Evolutionary conservation across 768 basidiomycete species (phyloP).

Genomic region (Kwoniella sp.): DNA sequence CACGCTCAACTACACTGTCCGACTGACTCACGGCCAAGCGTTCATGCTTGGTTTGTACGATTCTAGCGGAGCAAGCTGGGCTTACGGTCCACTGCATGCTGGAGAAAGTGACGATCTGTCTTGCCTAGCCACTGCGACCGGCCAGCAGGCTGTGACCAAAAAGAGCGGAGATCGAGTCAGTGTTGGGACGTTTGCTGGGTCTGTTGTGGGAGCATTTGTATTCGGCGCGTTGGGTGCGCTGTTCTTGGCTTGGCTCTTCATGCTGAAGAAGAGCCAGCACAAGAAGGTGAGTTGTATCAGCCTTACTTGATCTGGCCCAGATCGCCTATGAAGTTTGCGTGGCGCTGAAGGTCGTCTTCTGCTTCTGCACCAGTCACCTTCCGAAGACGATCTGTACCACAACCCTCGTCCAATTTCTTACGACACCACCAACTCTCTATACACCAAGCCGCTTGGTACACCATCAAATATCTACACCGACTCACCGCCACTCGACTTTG

Average conservation of each 20-base stretch:
- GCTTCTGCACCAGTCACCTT: slow-evolving; percentile 12
- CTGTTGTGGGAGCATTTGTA: slow-evolving; percentile 30
- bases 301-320: neutral
- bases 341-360: neutral
- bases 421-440: slow-evolving; percentile 12
- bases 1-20: slow-evolving; percentile 44
- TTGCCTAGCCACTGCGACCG: slow-evolving; percentile 36
- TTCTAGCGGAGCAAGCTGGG: slow-evolving; percentile 36
- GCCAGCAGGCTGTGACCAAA: slow-evolving; percentile 16
- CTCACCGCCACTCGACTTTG: slow-evolving; percentile 20
- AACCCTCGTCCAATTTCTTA: slow-evolving; percentile 26
- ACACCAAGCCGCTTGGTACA: slow-evolving; percentile 12
- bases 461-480: slow-evolving; percentile 9
- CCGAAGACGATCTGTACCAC: slow-evolving; percentile 18
- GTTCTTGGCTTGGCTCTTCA: slow-evolving; percentile 21
- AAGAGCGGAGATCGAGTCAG: neutral
- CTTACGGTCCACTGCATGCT: slow-evolving; percentile 42
- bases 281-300: slow-evolving; percentile 11
- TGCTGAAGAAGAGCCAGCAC: slow-evolving; percentile 1
- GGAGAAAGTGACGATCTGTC: slow-evolving; percentile 26
- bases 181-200: slow-evolving; percentile 29
- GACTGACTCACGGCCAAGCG: slow-evolving; percentile 45
- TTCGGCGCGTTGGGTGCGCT: slow-evolving; percentile 25
- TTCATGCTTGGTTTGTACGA: slow-evolving; percentile 44
- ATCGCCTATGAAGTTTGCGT: neutral